phyloP scores from a whole-genome alignment of 2,329 filamentous ascomycete genomes.

The Neofusicoccum kwambonambiense region DNA sequence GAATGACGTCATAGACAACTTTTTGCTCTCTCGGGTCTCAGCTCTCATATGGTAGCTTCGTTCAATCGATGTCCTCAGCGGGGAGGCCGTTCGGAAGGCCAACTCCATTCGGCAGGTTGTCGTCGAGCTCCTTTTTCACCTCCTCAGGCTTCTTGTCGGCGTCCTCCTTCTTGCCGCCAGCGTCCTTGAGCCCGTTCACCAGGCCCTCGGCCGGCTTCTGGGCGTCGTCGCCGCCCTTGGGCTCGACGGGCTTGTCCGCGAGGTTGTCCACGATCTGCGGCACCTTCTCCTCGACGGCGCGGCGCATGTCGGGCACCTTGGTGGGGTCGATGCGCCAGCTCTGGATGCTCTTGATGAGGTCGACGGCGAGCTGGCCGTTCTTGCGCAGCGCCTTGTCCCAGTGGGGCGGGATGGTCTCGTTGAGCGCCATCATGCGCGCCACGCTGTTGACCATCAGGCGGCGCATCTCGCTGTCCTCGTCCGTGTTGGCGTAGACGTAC shows the following conservation, averaged over 20 bases:
- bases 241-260: constrained; percentile 28
- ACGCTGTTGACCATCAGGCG: constrained; percentile 50
- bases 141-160: constrained; percentile 21
- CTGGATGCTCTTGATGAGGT: constrained; percentile 55
- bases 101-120: constrained; percentile 28
- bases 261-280: constrained; percentile 33
- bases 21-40: background rate
- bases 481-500: constrained; percentile 52
- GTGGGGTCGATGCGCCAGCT: constrained; percentile 53
- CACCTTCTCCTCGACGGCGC: constrained; percentile 40
- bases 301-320: constrained; percentile 50
- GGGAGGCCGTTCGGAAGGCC: constrained; percentile 31
- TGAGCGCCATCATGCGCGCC: constrained; percentile 51
- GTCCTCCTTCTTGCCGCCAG: background rate
- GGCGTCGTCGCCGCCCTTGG: constrained; percentile 24
- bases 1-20: background rate
- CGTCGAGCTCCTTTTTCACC: constrained; percentile 26
- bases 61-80: background rate
- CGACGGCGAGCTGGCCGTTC: constrained; percentile 56
- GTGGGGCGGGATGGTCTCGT: constrained; percentile 50
- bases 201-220: constrained; percentile 24
- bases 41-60: too few species aligned
- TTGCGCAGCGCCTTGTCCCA: constrained; percentile 56
- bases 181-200: background rate
- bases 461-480: constrained; percentile 47